phyloP scores from a whole-genome alignment of 371 early-diverging fungal species.

The Entomophthora muscae region DNA sequence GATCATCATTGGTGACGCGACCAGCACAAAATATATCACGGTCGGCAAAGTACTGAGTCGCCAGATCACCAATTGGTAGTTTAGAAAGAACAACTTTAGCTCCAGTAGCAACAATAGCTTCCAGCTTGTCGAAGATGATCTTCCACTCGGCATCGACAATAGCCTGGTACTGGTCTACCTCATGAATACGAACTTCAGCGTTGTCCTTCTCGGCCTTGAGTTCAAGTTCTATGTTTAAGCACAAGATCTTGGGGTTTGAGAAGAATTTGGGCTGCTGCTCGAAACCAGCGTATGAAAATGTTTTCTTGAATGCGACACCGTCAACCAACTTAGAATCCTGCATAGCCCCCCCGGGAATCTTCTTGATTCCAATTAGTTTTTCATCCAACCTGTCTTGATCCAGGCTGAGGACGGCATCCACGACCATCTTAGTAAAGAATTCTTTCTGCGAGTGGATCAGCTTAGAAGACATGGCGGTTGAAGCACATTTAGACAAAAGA shows the following conservation, averaged over 20 bases:
- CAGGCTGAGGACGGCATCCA: slow-evolving; percentile 87
- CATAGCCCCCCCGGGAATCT: slow-evolving; percentile 97
- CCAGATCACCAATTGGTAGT: slow-evolving; percentile 98
- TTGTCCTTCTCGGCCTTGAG: slow-evolving; percentile 99
- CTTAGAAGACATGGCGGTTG: slow-evolving; percentile 98
- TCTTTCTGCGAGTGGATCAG: slow-evolving; percentile 93
- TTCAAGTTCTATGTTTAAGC: slow-evolving; percentile 97
- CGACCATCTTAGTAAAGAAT: slow-evolving; percentile 97
- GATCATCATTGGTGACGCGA: slow-evolving; percentile 87
- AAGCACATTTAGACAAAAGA: slow-evolving; percentile 88
- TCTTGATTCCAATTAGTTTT: slow-evolving; percentile 93
- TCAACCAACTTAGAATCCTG: slow-evolving; percentile 92
- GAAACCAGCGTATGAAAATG: slow-evolving; percentile 99
- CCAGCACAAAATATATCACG: slow-evolving; percentile 99
- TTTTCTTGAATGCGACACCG: slow-evolving; percentile 99
- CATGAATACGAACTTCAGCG: slow-evolving; percentile 97
- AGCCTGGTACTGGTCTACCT: slow-evolving; percentile 94
- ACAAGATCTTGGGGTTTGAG: slow-evolving; percentile 83
- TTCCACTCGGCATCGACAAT: slow-evolving; percentile 99
- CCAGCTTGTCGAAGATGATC: slow-evolving; percentile 97
- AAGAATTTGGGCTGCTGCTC: slow-evolving; percentile 99
- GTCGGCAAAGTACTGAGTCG: slow-evolving; percentile 99
- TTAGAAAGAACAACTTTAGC: slow-evolving; percentile 99
- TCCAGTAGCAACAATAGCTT: slow-evolving; percentile 91
- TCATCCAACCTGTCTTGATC: slow-evolving; percentile 90